These are phyloP conservation scores for Baudoinia panamericana DNA, from an alignment of 495 filamentous ascomycete species.

Conservation along the genomic window DNA sequence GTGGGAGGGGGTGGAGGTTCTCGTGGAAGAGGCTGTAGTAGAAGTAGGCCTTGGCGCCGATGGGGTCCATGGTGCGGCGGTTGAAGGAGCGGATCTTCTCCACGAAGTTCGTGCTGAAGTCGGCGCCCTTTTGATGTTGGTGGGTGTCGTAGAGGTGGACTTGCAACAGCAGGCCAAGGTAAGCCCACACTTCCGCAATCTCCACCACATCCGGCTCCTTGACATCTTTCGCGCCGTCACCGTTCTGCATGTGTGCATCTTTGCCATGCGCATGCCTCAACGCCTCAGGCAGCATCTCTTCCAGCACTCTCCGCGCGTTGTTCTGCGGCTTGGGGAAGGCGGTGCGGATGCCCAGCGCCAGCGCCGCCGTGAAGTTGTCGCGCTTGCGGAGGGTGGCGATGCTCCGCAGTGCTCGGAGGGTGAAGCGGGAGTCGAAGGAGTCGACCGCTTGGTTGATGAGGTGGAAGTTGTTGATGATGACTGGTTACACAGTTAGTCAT, in stretches of 20 bases:
- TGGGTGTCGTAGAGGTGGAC: constrained; percentile 80
- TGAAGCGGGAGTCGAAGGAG: constrained; percentile 89
- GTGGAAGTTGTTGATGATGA: constrained; percentile 86
- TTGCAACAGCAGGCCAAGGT: constrained; percentile 62
- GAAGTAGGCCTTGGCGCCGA: constrained; percentile 92
- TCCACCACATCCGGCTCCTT: constrained; percentile 11
- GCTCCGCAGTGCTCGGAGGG: constrained; percentile 80
- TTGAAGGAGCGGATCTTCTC: constrained; percentile 79
- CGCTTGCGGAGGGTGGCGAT: constrained; percentile 86
- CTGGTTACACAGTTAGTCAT: constrained; percentile 34
- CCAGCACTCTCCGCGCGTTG: constrained; percentile 16
- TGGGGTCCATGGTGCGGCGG: constrained; percentile 82
- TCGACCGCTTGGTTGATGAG: constrained; percentile 83
- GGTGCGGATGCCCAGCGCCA: constrained; percentile 10
- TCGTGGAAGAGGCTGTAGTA: constrained; percentile 93
- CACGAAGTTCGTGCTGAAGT: constrained; percentile 69
- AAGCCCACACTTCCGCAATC: constrained; percentile 74
- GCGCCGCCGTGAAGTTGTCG: constrained; percentile 36
- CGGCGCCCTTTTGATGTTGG: constrained; percentile 59
- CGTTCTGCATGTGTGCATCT: constrained; percentile 6
- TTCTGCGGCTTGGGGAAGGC: constrained; percentile 14
- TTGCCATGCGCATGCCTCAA: neutral
- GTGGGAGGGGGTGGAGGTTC: constrained; percentile 70
- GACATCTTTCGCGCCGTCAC: neutral
- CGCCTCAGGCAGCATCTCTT: constrained; percentile 14